Evolutionary conservation across 306 rosid species (phyloP).

Genomic region (Castanea mollissima): DNA sequence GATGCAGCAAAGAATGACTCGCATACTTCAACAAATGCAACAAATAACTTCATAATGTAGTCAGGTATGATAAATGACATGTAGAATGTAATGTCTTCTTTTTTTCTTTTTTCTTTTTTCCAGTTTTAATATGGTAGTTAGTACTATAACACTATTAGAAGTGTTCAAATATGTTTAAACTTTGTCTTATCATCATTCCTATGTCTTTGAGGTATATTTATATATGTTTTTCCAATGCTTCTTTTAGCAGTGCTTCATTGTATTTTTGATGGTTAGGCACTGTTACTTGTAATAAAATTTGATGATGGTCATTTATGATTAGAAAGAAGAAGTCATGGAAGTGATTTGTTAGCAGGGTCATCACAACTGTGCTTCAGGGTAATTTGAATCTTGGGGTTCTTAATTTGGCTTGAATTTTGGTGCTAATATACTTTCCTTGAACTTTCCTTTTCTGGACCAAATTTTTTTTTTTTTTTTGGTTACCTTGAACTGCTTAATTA

Average conservation of each 20-base stretch:
- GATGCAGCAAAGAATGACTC: no score
- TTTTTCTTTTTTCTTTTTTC: no score
- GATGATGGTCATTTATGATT: not conserved
- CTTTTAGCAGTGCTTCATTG: not conserved
- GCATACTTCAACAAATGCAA: no score
- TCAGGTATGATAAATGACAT: no score
- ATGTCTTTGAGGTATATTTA: constrained; percentile 19
- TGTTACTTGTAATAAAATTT: constrained; percentile 16
- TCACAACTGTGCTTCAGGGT: constrained; percentile 14
- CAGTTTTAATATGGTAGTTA: no score
- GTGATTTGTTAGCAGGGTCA: not conserved
- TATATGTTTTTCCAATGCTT: constrained; percentile 6
- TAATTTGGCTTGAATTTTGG: not conserved
- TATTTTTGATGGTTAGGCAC: constrained; percentile 12
- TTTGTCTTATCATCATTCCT: not conserved
- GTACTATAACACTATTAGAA: no score
- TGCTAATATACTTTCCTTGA: not conserved
- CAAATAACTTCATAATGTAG: no score
- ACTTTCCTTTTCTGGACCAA: not conserved
- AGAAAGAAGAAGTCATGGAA: not conserved
- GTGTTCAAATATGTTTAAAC: no score
- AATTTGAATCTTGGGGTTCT: not conserved
- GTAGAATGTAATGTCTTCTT: no score
- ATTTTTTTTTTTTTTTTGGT: not conserved
- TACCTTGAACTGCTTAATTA: not conserved